Percentiles rank a stretch among this genome's conserved stretches.
phyloP scores from a whole-genome alignment of 2,329 filamentous ascomycete species.

The Remersonia thermophila region DNA sequence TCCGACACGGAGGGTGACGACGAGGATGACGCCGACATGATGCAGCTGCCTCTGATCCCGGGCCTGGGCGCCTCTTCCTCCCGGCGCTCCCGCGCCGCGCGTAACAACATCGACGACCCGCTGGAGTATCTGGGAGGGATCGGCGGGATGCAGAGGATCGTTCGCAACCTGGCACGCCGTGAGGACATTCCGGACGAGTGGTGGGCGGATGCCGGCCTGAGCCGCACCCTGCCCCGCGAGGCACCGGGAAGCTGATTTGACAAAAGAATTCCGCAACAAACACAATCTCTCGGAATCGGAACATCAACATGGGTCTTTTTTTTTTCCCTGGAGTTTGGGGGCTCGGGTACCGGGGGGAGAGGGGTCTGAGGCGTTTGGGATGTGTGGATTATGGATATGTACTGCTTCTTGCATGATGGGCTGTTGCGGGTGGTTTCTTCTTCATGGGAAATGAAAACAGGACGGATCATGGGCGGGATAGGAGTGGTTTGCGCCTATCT shows the following conservation, averaged over 20 bases:
- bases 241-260: slow-evolving; percentile 16
- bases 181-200: slow-evolving; percentile 72
- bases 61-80: neutral
- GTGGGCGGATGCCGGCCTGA: slow-evolving; percentile 63
- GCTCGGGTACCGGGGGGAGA: no score
- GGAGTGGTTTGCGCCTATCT: no score
- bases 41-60: neutral
- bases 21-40: slow-evolving; percentile 18
- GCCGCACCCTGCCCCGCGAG: slow-evolving; percentile 40
- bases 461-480: no score
- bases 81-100: neutral
- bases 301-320: neutral
- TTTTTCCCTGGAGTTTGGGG: neutral
- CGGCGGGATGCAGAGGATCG: slow-evolving; percentile 57
- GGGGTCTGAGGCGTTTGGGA: no score
- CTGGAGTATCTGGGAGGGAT: slow-evolving; percentile 27
- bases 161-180: slow-evolving; percentile 55
- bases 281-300: no score
- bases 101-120: slow-evolving; percentile 23
- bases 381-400: no score
- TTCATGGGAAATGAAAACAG: no score
- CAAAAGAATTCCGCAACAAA: neutral
- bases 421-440: no score
- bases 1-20: slow-evolving; percentile 41
- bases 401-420: no score